Percentiles rank a stretch among this genome's conserved stretches.
Conservation (phyloP, 306 rosid genomes). For the Sindora glabra region DNA sequence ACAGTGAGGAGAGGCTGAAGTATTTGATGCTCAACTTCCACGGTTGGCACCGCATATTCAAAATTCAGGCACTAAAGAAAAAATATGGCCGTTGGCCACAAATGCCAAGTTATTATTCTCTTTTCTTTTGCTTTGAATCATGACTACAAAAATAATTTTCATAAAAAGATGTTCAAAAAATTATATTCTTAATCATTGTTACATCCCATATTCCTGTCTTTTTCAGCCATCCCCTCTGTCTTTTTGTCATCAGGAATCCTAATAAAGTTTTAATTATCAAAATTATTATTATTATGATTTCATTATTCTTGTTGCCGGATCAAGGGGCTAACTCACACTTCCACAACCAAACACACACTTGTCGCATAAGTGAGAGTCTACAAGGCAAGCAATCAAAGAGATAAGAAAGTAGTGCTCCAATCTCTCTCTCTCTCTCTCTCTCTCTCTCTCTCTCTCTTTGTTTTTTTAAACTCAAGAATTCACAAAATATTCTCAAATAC, state of each 20-base stretch:
- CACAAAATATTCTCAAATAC: too few relatives aligned
- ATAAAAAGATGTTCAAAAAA: too few relatives aligned
- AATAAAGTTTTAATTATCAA: slow-evolving; percentile 15
- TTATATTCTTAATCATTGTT: slow-evolving; percentile 25
- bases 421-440: too few relatives aligned
- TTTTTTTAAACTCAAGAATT: too few relatives aligned
- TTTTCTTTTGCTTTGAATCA: too few relatives aligned
- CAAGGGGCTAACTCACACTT: slow-evolving; percentile 7
- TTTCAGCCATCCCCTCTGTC: background rate
- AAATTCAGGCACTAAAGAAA: slow-evolving; percentile 16
- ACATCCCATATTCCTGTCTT: background rate
- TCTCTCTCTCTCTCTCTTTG: too few relatives aligned
- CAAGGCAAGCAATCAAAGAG: background rate
- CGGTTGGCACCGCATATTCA: slow-evolving; percentile 14
- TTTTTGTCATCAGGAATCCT: slow-evolving; percentile 13
- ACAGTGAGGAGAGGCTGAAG: slow-evolving; percentile 22
- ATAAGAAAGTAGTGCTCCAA: too few relatives aligned
- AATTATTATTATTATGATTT: background rate
- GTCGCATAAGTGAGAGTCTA: slow-evolving; percentile 5
- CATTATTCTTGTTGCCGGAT: slow-evolving; percentile 8
- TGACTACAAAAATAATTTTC: too few relatives aligned
- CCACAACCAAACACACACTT: slow-evolving; percentile 10
- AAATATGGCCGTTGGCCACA: too few relatives aligned
- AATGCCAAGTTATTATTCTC: too few relatives aligned
- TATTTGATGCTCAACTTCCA: slow-evolving; percentile 24